Conservation (phyloP, 1,139 yeast genomes). For the Pneumocystis murina region DNA sequence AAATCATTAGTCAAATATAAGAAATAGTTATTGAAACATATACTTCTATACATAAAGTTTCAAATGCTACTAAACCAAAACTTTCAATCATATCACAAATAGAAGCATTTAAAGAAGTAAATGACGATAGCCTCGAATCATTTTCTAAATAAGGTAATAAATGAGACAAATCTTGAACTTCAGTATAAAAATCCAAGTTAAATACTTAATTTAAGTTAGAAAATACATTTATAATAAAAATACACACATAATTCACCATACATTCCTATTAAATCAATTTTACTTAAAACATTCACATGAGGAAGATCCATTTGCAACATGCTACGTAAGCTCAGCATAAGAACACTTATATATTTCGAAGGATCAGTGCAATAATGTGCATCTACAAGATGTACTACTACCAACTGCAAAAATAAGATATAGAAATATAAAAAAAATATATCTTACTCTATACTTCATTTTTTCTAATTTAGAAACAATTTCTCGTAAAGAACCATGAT, state of each 20-base stretch:
- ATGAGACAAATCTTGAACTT: conserved; percentile 67
- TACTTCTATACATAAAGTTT: conserved; percentile 81
- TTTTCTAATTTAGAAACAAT: conserved; percentile 61
- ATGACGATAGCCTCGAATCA: conserved; percentile 47
- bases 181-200: conserved; percentile 72
- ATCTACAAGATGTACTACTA: conserved; percentile 79
- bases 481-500: conserved; percentile 62
- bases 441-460: conserved; percentile 3
- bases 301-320: conserved; percentile 91
- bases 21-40: conserved; percentile 25
- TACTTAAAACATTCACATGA: conserved; percentile 79
- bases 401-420: conserved; percentile 40
- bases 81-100: conserved; percentile 77
- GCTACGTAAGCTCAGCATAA: conserved; percentile 67
- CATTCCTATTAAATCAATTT: conserved; percentile 62
- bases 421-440: neutral
- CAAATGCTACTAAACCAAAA: conserved; percentile 74
- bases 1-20: neutral
- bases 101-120: conserved; percentile 55
- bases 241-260: conserved; percentile 47
- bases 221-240: neutral
- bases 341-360: conserved; percentile 74
- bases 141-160: conserved; percentile 54
- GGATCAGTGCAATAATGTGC: conserved; percentile 76
- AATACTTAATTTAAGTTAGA: conserved; percentile 25